These are phyloP conservation scores for Leishmania turanica DNA, from an alignment of 208 protist genomes.

Conservation along the genomic window DNA sequence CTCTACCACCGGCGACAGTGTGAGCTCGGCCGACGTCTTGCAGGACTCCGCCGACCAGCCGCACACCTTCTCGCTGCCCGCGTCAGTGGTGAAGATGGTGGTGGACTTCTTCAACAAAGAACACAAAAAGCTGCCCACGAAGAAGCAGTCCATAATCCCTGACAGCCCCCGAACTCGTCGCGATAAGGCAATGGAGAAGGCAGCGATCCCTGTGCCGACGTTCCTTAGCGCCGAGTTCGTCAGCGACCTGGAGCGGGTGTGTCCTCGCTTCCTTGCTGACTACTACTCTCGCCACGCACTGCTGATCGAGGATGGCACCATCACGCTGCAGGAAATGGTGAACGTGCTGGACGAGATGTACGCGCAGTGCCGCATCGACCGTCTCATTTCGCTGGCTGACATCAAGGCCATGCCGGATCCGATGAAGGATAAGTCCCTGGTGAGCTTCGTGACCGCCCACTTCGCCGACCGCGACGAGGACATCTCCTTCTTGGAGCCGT, in stretches of 20 bases:
- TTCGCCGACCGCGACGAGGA: conserved; percentile 37
- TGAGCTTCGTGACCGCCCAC: conserved; percentile 35
- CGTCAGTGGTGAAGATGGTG: conserved; percentile 53
- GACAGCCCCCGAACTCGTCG: conserved; percentile 61
- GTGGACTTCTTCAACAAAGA: conserved; percentile 71
- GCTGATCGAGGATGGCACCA: conserved; percentile 74
- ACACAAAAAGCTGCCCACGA: conserved; percentile 53
- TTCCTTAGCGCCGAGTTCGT: conserved; percentile 64
- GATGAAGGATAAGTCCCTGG: conserved; percentile 20
- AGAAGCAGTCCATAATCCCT: conserved; percentile 51
- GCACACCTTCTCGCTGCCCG: conserved; percentile 63
- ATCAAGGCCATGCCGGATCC: conserved; percentile 55
- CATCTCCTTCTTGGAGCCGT: neutral
- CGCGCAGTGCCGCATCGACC: conserved; percentile 57
- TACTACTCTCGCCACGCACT: conserved; percentile 67
- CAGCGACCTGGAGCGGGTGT: conserved; percentile 60
- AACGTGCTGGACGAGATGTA: conserved; percentile 88
- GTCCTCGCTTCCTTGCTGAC: conserved; percentile 55
- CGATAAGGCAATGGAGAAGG: conserved; percentile 69
- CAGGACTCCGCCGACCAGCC: conserved; percentile 37
- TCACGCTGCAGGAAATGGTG: conserved; percentile 86
- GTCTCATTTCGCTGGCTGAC: conserved; percentile 35
- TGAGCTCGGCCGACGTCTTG: neutral
- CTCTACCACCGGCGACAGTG: conserved; percentile 13
- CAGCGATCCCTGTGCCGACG: conserved; percentile 48